A percentile compares a stretch with the other conserved stretches of the same genome.
Evolutionary conservation across 257 asterid genomes (phyloP).

Genomic region (Anisodus acutangulus): DNA sequence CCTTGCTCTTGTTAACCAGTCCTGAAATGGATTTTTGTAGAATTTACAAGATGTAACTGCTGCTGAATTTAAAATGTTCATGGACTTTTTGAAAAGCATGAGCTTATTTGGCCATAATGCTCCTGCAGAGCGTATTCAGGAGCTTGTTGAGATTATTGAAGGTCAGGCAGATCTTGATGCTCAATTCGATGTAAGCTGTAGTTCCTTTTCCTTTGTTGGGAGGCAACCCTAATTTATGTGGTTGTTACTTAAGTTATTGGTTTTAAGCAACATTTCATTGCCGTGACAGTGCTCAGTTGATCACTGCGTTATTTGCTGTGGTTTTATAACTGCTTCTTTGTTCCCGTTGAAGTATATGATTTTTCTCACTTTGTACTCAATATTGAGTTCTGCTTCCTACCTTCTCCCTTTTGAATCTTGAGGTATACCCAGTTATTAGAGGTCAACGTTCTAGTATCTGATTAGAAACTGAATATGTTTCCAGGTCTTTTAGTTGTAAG

Average conservation of each 20-base stretch:
- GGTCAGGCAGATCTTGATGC: slow-evolving; percentile 99
- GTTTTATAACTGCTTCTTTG: not conserved
- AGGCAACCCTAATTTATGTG: not conserved
- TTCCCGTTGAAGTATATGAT: not conserved
- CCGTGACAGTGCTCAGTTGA: not conserved
- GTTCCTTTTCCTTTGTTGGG: slow-evolving; percentile 33
- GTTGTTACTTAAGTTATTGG: not conserved
- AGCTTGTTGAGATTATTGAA: slow-evolving; percentile 95
- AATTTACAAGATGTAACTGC: slow-evolving; percentile 94
- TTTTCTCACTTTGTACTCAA: not conserved
- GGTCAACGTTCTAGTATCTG: not conserved
- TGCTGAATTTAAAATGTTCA: slow-evolving; percentile 80
- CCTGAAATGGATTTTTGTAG: slow-evolving; percentile 47
- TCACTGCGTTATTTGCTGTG: not conserved
- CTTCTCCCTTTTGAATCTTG: slow-evolving; percentile 4
- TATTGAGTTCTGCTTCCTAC: not conserved
- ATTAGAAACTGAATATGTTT: not conserved
- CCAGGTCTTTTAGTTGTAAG: not conserved
- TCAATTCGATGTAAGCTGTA: slow-evolving; percentile 69
- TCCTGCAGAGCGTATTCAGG: slow-evolving; percentile 82
- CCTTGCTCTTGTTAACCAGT: slow-evolving; percentile 24
- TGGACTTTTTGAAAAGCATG: slow-evolving; percentile 90
- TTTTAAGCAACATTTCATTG: not conserved
- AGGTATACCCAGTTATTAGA: not conserved
- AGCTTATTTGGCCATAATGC: slow-evolving; percentile 85